These are phyloP conservation scores for Clonostachys rosea DNA, from an alignment of 2,329 filamentous ascomycete species.

Conservation along the genomic window DNA sequence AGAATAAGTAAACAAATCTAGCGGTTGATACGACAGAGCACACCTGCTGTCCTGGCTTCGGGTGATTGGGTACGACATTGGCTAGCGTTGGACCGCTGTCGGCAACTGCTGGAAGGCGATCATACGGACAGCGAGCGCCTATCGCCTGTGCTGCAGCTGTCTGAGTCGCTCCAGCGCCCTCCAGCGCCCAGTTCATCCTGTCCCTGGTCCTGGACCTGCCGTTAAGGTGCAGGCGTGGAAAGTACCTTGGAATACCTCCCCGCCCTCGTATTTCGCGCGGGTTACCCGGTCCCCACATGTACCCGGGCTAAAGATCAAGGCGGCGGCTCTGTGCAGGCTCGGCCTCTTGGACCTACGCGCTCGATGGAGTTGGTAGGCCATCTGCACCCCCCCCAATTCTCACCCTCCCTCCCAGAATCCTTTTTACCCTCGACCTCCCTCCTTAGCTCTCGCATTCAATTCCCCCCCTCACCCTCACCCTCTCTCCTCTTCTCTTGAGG, in stretches of 20 bases:
- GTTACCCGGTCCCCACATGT: background rate
- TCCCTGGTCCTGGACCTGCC: no score
- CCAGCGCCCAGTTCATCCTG: background rate
- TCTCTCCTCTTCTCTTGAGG: constrained; percentile 12
- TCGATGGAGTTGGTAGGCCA: background rate
- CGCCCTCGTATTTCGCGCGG: background rate
- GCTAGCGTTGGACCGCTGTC: no score
- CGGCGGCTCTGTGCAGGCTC: background rate
- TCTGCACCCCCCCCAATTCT: background rate
- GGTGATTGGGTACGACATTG: no score
- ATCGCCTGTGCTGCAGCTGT: constrained; percentile 1
- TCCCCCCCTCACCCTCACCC: constrained; percentile 10
- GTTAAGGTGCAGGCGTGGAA: no score
- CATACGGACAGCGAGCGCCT: no score
- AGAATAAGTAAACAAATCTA: no score
- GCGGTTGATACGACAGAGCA: no score
- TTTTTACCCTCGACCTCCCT: background rate
- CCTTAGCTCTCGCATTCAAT: constrained; percentile 1
- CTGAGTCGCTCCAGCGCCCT: constrained; percentile 2
- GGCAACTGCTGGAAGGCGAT: no score
- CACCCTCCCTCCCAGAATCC: background rate
- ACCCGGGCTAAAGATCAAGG: no score
- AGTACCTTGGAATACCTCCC: background rate
- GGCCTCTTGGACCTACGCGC: background rate
- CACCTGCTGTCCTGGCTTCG: no score